These are phyloP conservation scores for Neonectria coccinea DNA, from an alignment of 2,329 filamentous ascomycete genomes.

Conservation along the genomic window DNA sequence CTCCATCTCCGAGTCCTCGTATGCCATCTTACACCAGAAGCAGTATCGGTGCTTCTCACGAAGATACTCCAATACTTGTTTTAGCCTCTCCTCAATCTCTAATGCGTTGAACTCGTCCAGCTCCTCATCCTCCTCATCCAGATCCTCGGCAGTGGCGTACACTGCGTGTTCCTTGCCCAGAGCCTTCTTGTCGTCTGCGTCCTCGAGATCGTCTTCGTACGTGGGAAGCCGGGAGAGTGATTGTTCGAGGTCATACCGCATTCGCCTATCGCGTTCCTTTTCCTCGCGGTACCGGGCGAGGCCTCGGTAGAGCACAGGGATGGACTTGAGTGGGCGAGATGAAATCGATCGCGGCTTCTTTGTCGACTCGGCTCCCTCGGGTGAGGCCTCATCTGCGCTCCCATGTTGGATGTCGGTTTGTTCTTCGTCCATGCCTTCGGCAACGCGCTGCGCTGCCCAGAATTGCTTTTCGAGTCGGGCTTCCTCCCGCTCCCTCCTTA, in stretches of 20 bases:
- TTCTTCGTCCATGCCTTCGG: conserved; percentile 79
- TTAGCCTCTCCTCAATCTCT: conserved; percentile 73
- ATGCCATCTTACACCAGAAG: conserved; percentile 94
- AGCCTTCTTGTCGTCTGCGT: conserved; percentile 78
- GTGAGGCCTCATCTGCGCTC: conserved; percentile 32
- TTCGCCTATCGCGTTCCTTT: conserved; percentile 74
- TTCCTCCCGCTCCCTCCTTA: conserved; percentile 77
- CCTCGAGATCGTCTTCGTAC: conserved; percentile 77
- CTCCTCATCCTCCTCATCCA: conserved; percentile 84
- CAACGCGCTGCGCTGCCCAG: conserved; percentile 82
- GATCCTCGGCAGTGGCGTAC: conserved; percentile 72
- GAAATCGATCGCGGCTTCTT: conserved; percentile 54
- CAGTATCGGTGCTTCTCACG: conserved; percentile 83
- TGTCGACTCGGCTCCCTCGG: conserved; percentile 33
- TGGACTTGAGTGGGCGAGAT: conserved; percentile 68
- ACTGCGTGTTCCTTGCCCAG: conserved; percentile 68
- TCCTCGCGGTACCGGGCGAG: conserved; percentile 77
- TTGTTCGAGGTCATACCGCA: conserved; percentile 74
- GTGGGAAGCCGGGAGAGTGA: conserved; percentile 72
- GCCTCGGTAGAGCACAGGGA: conserved; percentile 84
- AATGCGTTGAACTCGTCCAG: conserved; percentile 82
- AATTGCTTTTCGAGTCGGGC: conserved; percentile 76
- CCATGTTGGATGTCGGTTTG: conserved; percentile 33
- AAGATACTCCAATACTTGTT: conserved; percentile 74
- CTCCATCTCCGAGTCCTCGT: conserved; percentile 80